Percentiles rank a stretch among this genome's conserved stretches.
Evolutionary conservation across 2,329 filamentous ascomycete species (phyloP).

Genomic region (Aureobasidium vineae): DNA sequence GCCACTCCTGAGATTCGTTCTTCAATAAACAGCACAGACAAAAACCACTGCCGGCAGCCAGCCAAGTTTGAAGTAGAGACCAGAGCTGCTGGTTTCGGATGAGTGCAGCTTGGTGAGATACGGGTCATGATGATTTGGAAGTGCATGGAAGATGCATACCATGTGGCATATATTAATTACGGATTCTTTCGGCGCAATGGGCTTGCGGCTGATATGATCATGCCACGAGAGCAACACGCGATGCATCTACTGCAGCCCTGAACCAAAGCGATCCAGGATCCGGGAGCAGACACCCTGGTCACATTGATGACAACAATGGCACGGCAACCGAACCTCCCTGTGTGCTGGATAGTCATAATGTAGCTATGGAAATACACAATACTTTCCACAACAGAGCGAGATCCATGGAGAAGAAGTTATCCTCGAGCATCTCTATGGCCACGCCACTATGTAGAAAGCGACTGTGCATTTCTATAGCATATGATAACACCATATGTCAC

Average conservation of each 20-base stretch:
- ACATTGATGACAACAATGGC: background rate
- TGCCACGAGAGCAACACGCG: background rate
- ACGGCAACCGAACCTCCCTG: too few species aligned
- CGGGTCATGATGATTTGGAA: background rate
- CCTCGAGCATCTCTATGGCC: too few species aligned
- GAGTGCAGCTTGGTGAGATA: background rate
- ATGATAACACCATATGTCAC: too few species aligned
- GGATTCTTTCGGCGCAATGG: background rate
- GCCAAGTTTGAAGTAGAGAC: background rate
- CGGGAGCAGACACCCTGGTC: background rate
- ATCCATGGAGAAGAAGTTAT: too few species aligned
- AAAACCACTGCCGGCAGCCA: background rate
- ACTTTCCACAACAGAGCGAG: too few species aligned
- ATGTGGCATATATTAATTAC: conserved; percentile 10
- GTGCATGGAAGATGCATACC: background rate
- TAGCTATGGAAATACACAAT: too few species aligned
- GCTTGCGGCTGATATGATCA: background rate
- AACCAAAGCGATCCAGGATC: background rate
- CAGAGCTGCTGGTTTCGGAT: background rate
- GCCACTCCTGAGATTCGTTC: background rate
- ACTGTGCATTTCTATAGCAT: too few species aligned
- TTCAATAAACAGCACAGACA: background rate
- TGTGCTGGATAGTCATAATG: too few species aligned
- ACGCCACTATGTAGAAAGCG: too few species aligned
- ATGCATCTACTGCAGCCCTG: background rate